Percentiles rank a stretch among this genome's conserved stretches.
These are phyloP conservation scores for Penicillium sp. DNA, from an alignment of 2,329 filamentous ascomycete species.

Conservation along the genomic window DNA sequence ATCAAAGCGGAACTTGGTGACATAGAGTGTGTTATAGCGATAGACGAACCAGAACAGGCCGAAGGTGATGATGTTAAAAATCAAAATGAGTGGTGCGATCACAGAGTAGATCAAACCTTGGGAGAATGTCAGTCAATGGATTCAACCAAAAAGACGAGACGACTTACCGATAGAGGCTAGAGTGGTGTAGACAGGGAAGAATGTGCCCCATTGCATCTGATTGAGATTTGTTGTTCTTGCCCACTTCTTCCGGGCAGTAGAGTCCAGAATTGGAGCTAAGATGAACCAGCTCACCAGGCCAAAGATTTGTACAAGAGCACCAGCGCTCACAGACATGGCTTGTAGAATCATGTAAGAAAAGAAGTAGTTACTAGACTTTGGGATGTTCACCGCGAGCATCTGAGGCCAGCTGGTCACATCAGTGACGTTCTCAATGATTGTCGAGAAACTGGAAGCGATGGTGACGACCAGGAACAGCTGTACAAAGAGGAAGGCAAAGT, in stretches of 20 bases:
- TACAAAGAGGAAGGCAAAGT: conserved; percentile 91
- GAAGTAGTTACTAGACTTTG: conserved; percentile 91
- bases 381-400: conserved; percentile 74
- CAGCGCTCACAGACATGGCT: conserved; percentile 84
- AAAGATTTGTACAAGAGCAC: conserved; percentile 80
- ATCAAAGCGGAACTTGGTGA: conserved; percentile 83
- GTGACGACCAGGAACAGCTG: conserved; percentile 94
- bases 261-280: conserved; percentile 76
- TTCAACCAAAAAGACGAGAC: background rate
- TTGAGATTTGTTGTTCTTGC: conserved; percentile 74
- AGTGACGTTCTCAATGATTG: conserved; percentile 63
- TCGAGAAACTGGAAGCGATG: conserved; percentile 72
- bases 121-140: conserved; percentile 9
- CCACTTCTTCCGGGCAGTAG: conserved; percentile 80
- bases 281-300: conserved; percentile 79
- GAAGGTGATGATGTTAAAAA: conserved; percentile 94
- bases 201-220: conserved; percentile 82
- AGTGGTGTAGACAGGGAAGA: conserved; percentile 96
- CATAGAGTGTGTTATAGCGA: conserved; percentile 95
- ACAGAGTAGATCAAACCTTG: conserved; percentile 76
- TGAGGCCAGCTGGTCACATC: conserved; percentile 68
- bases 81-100: conserved; percentile 82
- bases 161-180: conserved; percentile 79
- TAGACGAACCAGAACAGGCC: conserved; percentile 89
- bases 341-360: conserved; percentile 98